phyloP scores from a whole-genome alignment of 176 grass and related monocot species.

The Oryza longistaminata region DNA sequence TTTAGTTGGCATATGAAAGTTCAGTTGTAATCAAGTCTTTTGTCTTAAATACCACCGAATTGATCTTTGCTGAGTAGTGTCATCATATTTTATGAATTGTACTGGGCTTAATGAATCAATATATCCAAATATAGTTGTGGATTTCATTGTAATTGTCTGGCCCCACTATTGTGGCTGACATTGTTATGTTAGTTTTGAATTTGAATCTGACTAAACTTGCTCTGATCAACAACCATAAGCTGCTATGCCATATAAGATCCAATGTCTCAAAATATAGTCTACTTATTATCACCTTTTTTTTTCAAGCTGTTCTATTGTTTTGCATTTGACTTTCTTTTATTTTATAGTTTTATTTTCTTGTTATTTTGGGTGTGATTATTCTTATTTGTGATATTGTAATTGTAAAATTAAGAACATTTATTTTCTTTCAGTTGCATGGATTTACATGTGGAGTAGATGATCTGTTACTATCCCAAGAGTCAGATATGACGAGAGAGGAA shows the following conservation, averaged over 20 bases:
- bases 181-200: neutral
- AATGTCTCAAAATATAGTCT: neutral
- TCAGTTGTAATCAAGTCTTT: neutral
- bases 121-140: neutral
- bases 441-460: constrained; percentile 96
- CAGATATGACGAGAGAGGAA: constrained; percentile 37
- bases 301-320: neutral
- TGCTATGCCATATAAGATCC: neutral
- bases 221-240: neutral
- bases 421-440: constrained; percentile 74
- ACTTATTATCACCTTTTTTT: too few relatives aligned
- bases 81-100: neutral
- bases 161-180: neutral
- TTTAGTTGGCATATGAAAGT: neutral
- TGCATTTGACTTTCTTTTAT: neutral
- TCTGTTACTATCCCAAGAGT: constrained; percentile 51
- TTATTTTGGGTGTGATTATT: neutral
- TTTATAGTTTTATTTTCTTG: neutral
- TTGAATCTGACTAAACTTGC: neutral
- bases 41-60: neutral
- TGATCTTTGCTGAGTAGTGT: neutral
- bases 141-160: neutral
- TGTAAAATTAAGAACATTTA: constrained; percentile 1
- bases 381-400: neutral
- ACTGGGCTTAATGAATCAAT: neutral